phyloP scores from a whole-genome alignment of 805 yeast genomes.

The Candida montana region DNA sequence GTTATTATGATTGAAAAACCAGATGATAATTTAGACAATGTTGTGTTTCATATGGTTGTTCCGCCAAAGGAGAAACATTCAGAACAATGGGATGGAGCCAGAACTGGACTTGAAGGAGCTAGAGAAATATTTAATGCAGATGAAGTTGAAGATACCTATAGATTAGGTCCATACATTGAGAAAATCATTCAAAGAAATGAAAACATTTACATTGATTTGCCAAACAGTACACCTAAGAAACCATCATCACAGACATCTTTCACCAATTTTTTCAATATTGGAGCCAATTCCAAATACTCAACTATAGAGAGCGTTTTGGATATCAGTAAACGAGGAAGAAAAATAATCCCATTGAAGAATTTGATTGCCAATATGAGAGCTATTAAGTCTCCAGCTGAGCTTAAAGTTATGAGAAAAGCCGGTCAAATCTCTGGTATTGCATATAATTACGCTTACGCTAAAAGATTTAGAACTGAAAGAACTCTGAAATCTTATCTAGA shows the following conservation, averaged over 20 bases:
- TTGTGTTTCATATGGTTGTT: conserved; percentile 71
- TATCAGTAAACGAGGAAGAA: conserved; percentile 26
- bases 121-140: conserved; percentile 85
- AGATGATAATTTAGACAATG: conserved; percentile 43
- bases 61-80: conserved; percentile 72
- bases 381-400: conserved; percentile 71
- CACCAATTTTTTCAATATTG: conserved; percentile 26
- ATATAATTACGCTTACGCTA: conserved; percentile 74
- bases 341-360: conserved; percentile 38
- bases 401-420: conserved; percentile 74
- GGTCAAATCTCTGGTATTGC: conserved; percentile 80
- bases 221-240: conserved; percentile 19
- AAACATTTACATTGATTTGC: conserved; percentile 51
- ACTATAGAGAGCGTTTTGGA: conserved; percentile 26
- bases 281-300: conserved; percentile 21
- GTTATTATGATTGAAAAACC: conserved; percentile 63
- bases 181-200: conserved; percentile 44
- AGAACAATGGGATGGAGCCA: conserved; percentile 94
- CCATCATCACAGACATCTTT: conserved; percentile 21
- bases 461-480: conserved; percentile 63
- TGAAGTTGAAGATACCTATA: conserved; percentile 48
- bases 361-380: conserved; percentile 49
- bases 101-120: conserved; percentile 84
- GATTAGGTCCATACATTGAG: conserved; percentile 38
- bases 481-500: conserved; percentile 77